A percentile compares a stretch with the other conserved stretches of the same genome.
Conservation (phyloP, 179 eudicot species). For the Corrigiola litoralis region DNA sequence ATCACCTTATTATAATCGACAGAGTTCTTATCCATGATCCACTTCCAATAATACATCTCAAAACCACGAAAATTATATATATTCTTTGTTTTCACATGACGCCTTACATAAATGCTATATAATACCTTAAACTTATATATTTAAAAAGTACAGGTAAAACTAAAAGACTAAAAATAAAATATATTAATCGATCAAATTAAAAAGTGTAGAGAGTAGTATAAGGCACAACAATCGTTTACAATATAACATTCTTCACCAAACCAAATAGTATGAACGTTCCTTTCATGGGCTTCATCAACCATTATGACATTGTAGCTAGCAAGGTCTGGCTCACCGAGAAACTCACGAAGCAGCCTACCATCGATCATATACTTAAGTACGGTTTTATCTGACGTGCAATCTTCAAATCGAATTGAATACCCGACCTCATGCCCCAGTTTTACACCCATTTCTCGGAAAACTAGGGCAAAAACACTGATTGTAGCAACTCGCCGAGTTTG, state of each 20-base stretch:
- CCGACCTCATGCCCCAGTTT: conserved; percentile 89
- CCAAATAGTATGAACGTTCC: conserved; percentile 79
- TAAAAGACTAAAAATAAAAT: no score
- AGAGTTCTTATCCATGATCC: no score
- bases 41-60: no score
- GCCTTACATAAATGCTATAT: no score
- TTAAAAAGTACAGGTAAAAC: no score
- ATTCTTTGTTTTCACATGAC: no score
- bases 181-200: no score
- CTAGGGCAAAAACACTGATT: conserved; percentile 85
- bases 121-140: no score
- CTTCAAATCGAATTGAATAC: conserved; percentile 76
- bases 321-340: conserved; percentile 77
- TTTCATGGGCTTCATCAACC: conserved; percentile 92
- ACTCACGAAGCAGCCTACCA: conserved; percentile 75
- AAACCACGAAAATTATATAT: no score
- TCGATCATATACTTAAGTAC: conserved; percentile 82
- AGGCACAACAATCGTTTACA: no score
- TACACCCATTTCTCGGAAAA: conserved; percentile 74
- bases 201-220: no score
- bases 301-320: conserved; percentile 72
- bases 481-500: conserved; percentile 89
- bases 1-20: no score
- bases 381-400: conserved; percentile 74
- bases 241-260: conserved; percentile 76